phyloP scores from a whole-genome alignment of 2,329 filamentous ascomycete species.

The Alternaria ethzedia region DNA sequence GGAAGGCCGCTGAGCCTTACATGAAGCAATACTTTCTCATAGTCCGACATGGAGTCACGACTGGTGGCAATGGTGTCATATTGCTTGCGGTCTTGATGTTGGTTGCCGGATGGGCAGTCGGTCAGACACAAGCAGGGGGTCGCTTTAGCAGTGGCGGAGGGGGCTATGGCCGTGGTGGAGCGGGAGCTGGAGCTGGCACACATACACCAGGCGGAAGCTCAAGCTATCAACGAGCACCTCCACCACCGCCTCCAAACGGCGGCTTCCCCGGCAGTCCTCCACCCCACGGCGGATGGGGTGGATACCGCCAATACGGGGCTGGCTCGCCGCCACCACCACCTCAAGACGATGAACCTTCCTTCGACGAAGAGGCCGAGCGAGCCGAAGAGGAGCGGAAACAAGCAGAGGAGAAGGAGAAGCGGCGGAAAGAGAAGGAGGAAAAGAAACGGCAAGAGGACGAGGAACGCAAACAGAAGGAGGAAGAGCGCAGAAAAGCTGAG shows the following conservation, averaged over 20 bases:
- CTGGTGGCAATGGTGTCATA: constrained; percentile 73
- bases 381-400: constrained; percentile 33
- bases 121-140: constrained; percentile 66
- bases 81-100: constrained; percentile 76
- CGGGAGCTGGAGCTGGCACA: constrained; percentile 38
- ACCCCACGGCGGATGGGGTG: constrained; percentile 39
- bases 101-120: constrained; percentile 78
- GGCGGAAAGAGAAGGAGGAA: constrained; percentile 4
- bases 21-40: constrained; percentile 75
- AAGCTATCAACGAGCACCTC: constrained; percentile 39
- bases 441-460: constrained; percentile 6
- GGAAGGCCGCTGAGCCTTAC: constrained; percentile 74
- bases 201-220: constrained; percentile 28
- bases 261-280: constrained; percentile 42
- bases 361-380: constrained; percentile 65
- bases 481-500: constrained; percentile 15
- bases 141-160: constrained; percentile 41
- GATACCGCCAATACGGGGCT: constrained; percentile 41
- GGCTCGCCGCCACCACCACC: constrained; percentile 37
- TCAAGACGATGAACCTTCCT: constrained; percentile 37
- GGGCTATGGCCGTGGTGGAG: constrained; percentile 36
- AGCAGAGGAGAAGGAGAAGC: constrained; percentile 10
- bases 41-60: constrained; percentile 62
- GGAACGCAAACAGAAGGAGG: constrained; percentile 16
- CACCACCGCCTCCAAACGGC: constrained; percentile 38